Base-by-base conservation (phyloP, 768 basidiomycete species). In the Antrodiella citrinella region DNA sequence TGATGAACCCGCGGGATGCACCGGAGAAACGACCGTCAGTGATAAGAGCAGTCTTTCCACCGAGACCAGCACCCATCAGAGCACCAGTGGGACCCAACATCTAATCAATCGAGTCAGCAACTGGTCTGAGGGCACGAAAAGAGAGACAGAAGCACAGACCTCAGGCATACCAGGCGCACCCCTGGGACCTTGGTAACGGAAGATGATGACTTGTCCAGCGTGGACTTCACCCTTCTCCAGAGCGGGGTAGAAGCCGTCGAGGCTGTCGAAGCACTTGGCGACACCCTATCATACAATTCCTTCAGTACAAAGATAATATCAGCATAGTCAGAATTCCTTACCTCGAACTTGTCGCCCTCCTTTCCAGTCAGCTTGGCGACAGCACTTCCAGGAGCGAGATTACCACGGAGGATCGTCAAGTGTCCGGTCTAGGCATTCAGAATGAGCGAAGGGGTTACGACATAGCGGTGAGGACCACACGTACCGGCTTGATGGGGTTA, bases 301-400 rank as follows among this genome's bases (percentile, higher is more conserved):
- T 25, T 23, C 43, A 40, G 25, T 25, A 45, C 50, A 23, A 20
- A 35, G 39, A 20, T 15, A 4, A 24, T 21, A 26, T 21, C 24
- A n/a, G 12, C 42, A 39, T 24, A 35, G 10, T 10, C 10, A 18
- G 18, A 21, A 7, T 47, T 53, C 51, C 69, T 41, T 43, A 86
- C 87, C 73, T 90, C 86, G 56, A 96, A 96, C 19, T 69, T 74
- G 47, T 80, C 65, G 3, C 93, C 93, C 67, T 96, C 93, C 67
- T 94, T 93, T 12, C 93, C 92, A 4, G 93, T 95, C 54, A 96
- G 71, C 68, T 97, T 97, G 13, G 91, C 90, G 18, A 97, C 92
- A 23, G 91, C 85, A 1, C 84, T 83, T 45, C 77, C 87, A 0
- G 93, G 93, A 2, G 88, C 84, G 40, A 97, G 71, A 66, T 88